phyloP scores from a whole-genome alignment of 2,329 filamentous ascomycete genomes.

The Colletotrichum zoysiae region DNA sequence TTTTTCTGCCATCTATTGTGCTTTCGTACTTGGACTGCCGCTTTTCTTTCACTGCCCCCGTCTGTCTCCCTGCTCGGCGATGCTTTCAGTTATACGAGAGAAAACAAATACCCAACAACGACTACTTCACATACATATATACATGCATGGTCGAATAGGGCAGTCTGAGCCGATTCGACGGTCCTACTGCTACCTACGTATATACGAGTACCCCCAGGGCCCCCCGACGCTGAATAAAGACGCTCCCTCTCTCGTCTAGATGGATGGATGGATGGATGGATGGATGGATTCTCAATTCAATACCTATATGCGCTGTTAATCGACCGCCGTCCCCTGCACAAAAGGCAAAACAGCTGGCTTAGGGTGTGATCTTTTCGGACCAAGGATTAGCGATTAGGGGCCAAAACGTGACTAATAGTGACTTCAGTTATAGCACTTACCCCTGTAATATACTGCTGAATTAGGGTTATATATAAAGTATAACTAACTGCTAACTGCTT shows the following conservation, averaged over 20 bases:
- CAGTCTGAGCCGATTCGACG: not conserved
- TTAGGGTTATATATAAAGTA: no score
- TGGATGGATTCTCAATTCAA: not conserved
- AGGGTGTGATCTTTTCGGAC: no score
- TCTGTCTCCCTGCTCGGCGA: slow-evolving; percentile 10
- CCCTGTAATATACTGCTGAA: no score
- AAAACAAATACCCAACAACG: not conserved
- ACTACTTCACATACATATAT: not conserved
- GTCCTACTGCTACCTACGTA: no score
- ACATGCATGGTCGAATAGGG: not conserved
- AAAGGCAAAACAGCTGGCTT: not conserved
- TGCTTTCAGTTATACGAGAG: not conserved
- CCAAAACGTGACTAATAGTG: no score
- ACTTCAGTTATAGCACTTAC: no score
- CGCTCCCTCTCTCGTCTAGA: not conserved
- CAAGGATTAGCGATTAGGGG: no score
- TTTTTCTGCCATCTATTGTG: not conserved
- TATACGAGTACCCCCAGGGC: no score
- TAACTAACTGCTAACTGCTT: no score
- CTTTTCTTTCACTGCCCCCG: not conserved
- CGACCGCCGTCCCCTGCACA: not conserved
- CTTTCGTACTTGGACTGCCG: slow-evolving; percentile 19
- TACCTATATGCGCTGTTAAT: slow-evolving; percentile 3
- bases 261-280: no score
- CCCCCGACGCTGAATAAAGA: not conserved